Evolutionary conservation across 2,329 filamentous ascomycete genomes (phyloP).

Genomic region (Epichloe scottii): DNA sequence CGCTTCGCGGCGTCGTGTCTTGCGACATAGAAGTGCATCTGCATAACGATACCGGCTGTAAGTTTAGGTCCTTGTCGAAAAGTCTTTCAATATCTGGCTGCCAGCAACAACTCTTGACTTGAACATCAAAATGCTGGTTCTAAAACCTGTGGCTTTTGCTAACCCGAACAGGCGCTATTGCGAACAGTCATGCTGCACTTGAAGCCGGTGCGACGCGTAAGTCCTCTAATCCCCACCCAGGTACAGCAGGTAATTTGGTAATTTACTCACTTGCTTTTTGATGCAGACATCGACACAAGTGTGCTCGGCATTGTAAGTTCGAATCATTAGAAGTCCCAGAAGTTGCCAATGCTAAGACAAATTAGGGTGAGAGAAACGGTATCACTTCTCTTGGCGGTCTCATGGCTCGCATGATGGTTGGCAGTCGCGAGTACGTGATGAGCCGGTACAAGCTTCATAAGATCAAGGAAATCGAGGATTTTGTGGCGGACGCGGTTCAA

Average conservation of each 20-base stretch:
- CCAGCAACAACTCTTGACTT: too few species aligned
- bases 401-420: constrained; percentile 23
- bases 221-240: not conserved
- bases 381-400: constrained; percentile 10
- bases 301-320: constrained; percentile 6
- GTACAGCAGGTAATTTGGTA: not conserved
- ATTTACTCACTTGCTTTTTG: not conserved
- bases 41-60: constrained; percentile 3
- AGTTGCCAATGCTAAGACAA: not conserved
- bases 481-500: constrained; percentile 44
- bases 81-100: too few species aligned
- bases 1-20: constrained; percentile 40
- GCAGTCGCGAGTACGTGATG: constrained; percentile 8
- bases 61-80: not conserved
- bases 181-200: constrained; percentile 75
- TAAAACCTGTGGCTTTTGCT: not conserved
- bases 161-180: constrained; percentile 53
- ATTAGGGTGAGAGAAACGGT: constrained; percentile 6
- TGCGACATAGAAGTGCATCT: constrained; percentile 81
- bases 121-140: not conserved
- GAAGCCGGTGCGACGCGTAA: constrained; percentile 66
- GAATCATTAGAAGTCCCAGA: not conserved
- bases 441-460: constrained; percentile 65
- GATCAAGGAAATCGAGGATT: constrained; percentile 74
- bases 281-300: constrained; percentile 6